A percentile compares a stretch with the other conserved stretches of the same genome.
Evolutionary conservation across 2,329 filamentous ascomycete species (phyloP).

Genomic region (Corinectria fuckeliana): DNA sequence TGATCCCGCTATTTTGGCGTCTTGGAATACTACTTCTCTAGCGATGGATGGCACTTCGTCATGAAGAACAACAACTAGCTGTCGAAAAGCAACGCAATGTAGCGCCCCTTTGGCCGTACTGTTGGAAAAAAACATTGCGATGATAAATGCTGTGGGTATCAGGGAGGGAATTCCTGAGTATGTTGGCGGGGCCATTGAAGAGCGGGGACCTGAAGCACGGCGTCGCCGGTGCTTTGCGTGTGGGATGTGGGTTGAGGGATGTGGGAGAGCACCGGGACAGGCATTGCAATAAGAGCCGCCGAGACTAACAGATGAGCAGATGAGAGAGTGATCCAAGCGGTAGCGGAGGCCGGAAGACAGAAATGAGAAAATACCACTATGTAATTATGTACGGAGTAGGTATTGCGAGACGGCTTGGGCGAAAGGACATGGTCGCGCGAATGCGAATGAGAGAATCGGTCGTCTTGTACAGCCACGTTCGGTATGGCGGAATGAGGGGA

Average conservation of each 20-base stretch:
- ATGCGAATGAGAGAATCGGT: conserved; percentile 8
- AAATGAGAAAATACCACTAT: background rate
- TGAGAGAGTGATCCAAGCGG: background rate
- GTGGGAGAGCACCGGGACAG: conserved; percentile 10
- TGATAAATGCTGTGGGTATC: conserved; percentile 13
- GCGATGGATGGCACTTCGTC: background rate
- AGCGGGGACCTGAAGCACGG: conserved; percentile 5
- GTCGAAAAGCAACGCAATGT: background rate
- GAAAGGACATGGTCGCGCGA: background rate
- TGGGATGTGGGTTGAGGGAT: conserved; percentile 10
- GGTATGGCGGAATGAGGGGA: conserved; percentile 7
- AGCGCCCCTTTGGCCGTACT: background rate
- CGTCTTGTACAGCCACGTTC: background rate
- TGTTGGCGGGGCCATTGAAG: conserved; percentile 10
- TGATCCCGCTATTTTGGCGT: background rate
- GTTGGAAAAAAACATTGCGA: conserved; percentile 3
- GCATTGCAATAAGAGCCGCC: background rate
- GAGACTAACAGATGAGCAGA: background rate
- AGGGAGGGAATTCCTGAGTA: background rate
- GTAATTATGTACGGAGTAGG: too few relatives aligned
- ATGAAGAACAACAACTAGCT: background rate
- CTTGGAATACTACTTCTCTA: background rate
- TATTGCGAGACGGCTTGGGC: background rate
- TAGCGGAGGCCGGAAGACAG: background rate
- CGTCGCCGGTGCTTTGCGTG: conserved; percentile 3